phyloP scores from a whole-genome alignment of 2,329 filamentous ascomycete genomes.

The Fusarium sp. region DNA sequence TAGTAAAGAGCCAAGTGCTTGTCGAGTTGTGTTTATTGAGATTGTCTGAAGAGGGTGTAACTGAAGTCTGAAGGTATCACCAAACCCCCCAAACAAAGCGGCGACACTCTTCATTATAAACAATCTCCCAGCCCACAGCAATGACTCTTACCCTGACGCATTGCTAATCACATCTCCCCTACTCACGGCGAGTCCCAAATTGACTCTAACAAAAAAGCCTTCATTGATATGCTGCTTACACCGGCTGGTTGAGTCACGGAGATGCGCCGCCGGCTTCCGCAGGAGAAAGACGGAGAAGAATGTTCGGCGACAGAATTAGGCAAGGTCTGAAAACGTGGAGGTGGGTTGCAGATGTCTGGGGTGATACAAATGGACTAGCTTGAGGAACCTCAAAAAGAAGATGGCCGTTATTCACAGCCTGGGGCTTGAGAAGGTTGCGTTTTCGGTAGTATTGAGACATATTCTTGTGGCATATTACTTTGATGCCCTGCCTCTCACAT shows the following conservation, averaged over 20 bases:
- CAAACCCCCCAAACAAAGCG: background rate
- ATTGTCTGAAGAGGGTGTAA: background rate
- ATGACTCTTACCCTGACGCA: conserved; percentile 18
- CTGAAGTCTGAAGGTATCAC: conserved; percentile 4
- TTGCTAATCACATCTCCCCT: conserved; percentile 16
- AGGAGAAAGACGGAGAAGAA: background rate
- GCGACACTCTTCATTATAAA: conserved; percentile 29
- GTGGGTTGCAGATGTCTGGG: background rate
- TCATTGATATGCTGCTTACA: background rate
- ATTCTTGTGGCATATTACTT: background rate
- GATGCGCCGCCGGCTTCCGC: too few species aligned
- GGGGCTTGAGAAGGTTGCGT: background rate
- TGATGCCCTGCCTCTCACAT: background rate
- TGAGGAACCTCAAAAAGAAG: background rate
- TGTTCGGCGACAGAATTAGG: conserved; percentile 41
- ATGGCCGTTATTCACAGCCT: background rate
- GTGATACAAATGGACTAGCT: background rate
- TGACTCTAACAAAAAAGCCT: background rate
- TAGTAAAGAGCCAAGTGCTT: background rate
- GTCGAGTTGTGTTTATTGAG: background rate
- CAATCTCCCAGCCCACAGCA: background rate
- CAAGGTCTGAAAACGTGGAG: conserved; percentile 25
- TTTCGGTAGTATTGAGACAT: background rate
- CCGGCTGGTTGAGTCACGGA: conserved; percentile 34
- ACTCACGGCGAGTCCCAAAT: conserved; percentile 8